Conservation (phyloP, 2,329 filamentous ascomycete species). For the Colletotrichum sp. region DNA sequence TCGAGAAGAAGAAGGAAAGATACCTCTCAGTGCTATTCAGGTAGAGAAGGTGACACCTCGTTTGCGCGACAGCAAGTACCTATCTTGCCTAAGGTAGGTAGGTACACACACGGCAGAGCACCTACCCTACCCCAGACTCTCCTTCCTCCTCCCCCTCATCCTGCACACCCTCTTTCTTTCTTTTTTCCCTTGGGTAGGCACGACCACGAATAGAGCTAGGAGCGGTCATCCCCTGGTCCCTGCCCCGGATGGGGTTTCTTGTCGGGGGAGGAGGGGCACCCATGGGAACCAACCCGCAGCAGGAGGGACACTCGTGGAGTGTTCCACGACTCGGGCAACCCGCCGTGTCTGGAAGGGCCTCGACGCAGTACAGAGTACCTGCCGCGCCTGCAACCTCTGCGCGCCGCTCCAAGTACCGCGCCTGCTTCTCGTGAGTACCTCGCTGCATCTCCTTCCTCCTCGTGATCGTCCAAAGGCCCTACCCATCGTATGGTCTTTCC, state of each 20-base stretch:
- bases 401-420: not conserved
- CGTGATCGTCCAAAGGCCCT: conserved; percentile 9
- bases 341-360: not conserved
- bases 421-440: not conserved
- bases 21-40: not conserved
- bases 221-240: not conserved
- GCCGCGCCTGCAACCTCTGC: not conserved
- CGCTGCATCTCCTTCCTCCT: not conserved
- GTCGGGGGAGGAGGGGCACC: not conserved
- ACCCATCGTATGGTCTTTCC: not conserved
- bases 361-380: not conserved
- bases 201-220: not conserved
- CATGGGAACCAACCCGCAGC: not conserved
- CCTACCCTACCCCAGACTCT: not conserved
- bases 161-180: not conserved
- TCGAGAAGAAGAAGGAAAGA: not conserved
- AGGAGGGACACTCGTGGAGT: not conserved
- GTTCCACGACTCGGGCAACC: not conserved
- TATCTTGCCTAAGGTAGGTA: too few relatives aligned
- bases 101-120: not conserved
- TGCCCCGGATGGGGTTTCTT: not conserved
- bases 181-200: not conserved
- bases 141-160: not conserved
- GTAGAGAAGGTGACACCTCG: not conserved
- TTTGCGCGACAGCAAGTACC: too few relatives aligned